Conservation (phyloP, 2,329 filamentous ascomycete genomes). For the Drechslera avenae region DNA sequence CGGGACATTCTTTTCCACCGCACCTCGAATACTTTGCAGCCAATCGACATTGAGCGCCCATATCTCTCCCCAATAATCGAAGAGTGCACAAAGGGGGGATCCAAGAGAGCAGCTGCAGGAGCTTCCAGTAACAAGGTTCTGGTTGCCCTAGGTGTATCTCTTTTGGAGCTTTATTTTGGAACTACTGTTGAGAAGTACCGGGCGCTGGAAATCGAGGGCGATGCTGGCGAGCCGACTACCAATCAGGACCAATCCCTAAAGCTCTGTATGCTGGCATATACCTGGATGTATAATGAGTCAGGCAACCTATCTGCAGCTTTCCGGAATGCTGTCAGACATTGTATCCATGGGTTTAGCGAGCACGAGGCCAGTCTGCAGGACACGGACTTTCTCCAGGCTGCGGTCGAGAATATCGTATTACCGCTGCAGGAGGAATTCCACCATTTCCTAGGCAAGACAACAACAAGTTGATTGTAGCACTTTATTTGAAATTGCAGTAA, state of each 20-base stretch:
- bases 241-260: slow-evolving; percentile 37
- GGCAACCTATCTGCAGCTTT: slow-evolving; percentile 47
- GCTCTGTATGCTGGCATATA: slow-evolving; percentile 41
- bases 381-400: slow-evolving; percentile 43
- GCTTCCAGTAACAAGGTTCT: slow-evolving; percentile 43
- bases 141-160: slow-evolving; percentile 41
- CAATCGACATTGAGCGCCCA: slow-evolving; percentile 40
- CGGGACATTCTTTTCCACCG: slow-evolving; percentile 44
- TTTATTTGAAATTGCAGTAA: neutral
- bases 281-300: slow-evolving; percentile 42
- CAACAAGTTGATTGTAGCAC: slow-evolving; percentile 10
- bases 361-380: slow-evolving; percentile 43
- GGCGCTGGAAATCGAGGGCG: slow-evolving; percentile 26
- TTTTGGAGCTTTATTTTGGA: slow-evolving; percentile 47
- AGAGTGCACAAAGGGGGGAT: slow-evolving; percentile 10
- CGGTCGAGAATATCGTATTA: slow-evolving; percentile 45
- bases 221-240: slow-evolving; percentile 14
- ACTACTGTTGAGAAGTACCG: slow-evolving; percentile 40
- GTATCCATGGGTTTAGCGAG: slow-evolving; percentile 43
- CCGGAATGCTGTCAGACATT: slow-evolving; percentile 41
- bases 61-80: slow-evolving; percentile 32
- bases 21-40: slow-evolving; percentile 19
- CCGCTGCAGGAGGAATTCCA: slow-evolving; percentile 46
- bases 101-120: slow-evolving; percentile 12
- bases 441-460: slow-evolving; percentile 43